Conservation (phyloP, 164 flowering plant genomes). For the Dillenia suffruticosa region DNA sequence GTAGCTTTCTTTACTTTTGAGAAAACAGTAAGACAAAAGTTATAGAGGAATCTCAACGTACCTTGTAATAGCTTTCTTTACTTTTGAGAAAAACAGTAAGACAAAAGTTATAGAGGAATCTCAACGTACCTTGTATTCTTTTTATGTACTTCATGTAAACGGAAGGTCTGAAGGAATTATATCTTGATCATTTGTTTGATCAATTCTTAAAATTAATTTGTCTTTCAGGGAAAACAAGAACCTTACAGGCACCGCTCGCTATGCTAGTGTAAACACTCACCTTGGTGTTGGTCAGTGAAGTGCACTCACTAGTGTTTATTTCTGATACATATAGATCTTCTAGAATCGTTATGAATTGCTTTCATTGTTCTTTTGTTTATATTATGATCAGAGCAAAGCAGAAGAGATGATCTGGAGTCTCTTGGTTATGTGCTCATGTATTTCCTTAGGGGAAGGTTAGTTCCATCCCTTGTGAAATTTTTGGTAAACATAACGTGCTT, state of each 20-base stretch:
- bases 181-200: no score
- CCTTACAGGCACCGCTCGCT: slow-evolving; percentile 53
- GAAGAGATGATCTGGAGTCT: slow-evolving; percentile 56
- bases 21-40: no score
- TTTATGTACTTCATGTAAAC: no score
- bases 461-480: neutral
- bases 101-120: no score
- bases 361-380: slow-evolving; percentile 1
- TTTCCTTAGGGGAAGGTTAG: slow-evolving; percentile 49
- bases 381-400: slow-evolving; percentile 40
- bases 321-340: neutral
- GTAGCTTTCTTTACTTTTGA: no score
- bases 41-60: no score
- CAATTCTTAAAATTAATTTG: neutral
- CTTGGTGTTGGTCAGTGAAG: slow-evolving; percentile 49
- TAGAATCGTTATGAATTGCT: neutral
- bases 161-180: no score
- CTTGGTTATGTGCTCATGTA: slow-evolving; percentile 58
- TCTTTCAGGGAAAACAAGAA: slow-evolving; percentile 45
- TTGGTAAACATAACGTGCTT: neutral
- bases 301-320: neutral
- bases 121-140: no score
- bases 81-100: no score
- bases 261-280: slow-evolving; percentile 54
- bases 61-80: no score